A percentile compares a stretch with the other conserved stretches of the same genome.
Conservation (phyloP, 768 basidiomycete species). For the Mycena sanguinolenta region DNA sequence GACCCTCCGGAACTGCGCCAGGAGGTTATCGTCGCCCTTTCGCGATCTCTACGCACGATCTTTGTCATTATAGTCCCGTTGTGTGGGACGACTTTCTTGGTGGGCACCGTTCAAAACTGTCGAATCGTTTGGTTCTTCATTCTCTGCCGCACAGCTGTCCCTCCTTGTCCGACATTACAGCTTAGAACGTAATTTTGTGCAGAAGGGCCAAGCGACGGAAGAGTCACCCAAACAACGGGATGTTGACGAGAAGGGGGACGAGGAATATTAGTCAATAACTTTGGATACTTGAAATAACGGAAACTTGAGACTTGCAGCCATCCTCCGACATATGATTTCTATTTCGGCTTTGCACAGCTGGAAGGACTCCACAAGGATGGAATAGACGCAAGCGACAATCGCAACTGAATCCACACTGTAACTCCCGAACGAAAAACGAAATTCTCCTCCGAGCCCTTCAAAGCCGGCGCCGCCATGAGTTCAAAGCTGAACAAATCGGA, state of each 20-base stretch:
- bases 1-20: slow-evolving; percentile 13
- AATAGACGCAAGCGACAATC: not conserved
- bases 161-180: slow-evolving; percentile 20
- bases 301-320: too few species aligned
- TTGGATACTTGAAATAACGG: too few species aligned
- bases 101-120: not conserved
- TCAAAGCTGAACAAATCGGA: too few species aligned
- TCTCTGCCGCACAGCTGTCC: not conserved
- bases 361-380: not conserved
- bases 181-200: slow-evolving; percentile 1
- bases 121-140: not conserved
- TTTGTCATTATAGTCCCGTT: slow-evolving; percentile 20
- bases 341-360: too few species aligned
- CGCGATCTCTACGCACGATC: slow-evolving; percentile 27
- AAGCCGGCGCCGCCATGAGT: too few species aligned
- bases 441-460: slow-evolving; percentile 23
- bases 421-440: slow-evolving; percentile 27
- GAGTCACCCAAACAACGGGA: not conserved
- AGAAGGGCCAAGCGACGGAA: not conserved
- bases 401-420: too few species aligned
- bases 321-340: too few species aligned
- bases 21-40: slow-evolving; percentile 22
- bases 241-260: not conserved
- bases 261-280: not conserved
- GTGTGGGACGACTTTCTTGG: slow-evolving; percentile 3